phyloP scores from a whole-genome alignment of 257 asterid species.

The Dorcoceras hygrometricum region DNA sequence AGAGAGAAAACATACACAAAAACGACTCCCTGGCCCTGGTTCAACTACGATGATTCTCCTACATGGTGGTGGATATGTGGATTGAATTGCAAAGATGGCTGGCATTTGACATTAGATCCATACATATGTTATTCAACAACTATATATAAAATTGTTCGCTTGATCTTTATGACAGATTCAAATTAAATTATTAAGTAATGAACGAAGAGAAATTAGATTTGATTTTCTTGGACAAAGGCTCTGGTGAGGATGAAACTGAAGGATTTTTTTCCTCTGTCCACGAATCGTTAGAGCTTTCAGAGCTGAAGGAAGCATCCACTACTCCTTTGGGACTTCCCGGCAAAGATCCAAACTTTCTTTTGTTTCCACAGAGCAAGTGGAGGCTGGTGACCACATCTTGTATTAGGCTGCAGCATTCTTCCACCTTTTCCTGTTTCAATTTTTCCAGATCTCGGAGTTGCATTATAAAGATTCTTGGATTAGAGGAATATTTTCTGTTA shows the following conservation, averaged over 20 bases:
- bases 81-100: conserved; percentile 35
- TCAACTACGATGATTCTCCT: conserved; percentile 18
- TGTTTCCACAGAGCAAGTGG: conserved; percentile 34
- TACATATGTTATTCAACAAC: conserved; percentile 37
- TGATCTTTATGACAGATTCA: not conserved
- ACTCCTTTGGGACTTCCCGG: conserved; percentile 82
- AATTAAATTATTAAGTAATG: not conserved
- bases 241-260: conserved; percentile 70
- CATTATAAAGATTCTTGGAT: not conserved
- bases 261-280: conserved; percentile 38
- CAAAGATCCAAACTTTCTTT: conserved; percentile 49
- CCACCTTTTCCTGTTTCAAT: conserved; percentile 59
- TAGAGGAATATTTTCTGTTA: not conserved
- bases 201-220: conserved; percentile 25
- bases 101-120: conserved; percentile 28
- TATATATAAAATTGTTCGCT: conserved; percentile 22
- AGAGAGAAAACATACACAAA: conserved; percentile 16
- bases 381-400: conserved; percentile 46
- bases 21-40: conserved; percentile 15
- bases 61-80: conserved; percentile 29
- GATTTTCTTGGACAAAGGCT: conserved; percentile 56
- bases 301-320: conserved; percentile 57
- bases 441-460: not conserved
- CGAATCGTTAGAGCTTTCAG: conserved; percentile 46
- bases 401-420: conserved; percentile 51